phyloP scores from a whole-genome alignment of 129 eudicot species.

The Lactuca saligna region DNA sequence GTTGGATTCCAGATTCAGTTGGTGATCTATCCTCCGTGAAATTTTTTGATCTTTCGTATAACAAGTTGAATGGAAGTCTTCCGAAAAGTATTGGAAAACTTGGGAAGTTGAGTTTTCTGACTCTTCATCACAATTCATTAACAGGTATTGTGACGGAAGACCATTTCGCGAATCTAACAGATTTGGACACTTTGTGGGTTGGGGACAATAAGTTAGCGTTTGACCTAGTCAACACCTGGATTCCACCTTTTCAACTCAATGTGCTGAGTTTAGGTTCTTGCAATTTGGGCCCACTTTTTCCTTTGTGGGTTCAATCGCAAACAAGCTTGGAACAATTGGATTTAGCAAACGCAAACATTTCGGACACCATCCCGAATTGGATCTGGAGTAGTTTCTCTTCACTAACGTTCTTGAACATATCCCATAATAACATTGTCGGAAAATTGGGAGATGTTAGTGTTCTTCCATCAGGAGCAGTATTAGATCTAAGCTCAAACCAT shows the following conservation, averaged over 20 bases:
- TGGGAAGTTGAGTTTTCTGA: not conserved
- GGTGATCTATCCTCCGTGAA: not conserved
- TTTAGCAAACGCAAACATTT: not conserved
- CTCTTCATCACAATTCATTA: slow-evolving; percentile 15
- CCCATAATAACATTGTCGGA: slow-evolving; percentile 31
- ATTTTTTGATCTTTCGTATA: not conserved
- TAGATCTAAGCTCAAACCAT: slow-evolving; percentile 18
- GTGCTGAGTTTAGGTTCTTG: slow-evolving; percentile 11
- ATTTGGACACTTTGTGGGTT: not conserved
- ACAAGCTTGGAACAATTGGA: not conserved
- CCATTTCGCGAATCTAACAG: not conserved
- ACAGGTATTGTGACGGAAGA: slow-evolving; percentile 30
- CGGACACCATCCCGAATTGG: slow-evolving; percentile 17
- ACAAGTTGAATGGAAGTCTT: slow-evolving; percentile 15
- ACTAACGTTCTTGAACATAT: slow-evolving; percentile 15
- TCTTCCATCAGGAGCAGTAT: not conserved
- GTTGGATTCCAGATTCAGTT: too few species aligned
- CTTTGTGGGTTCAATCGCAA: slow-evolving; percentile 23
- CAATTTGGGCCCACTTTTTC: slow-evolving; percentile 24
- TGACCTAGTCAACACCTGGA: slow-evolving; percentile 10
- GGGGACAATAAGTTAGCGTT: slow-evolving; percentile 20
- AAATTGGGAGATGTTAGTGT: not conserved
- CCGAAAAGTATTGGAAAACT: slow-evolving; percentile 9
- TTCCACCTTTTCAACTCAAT: slow-evolving; percentile 27
- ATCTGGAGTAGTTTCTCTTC: slow-evolving; percentile 18